Percentiles rank a stretch among this genome's conserved stretches.
phyloP scores from a whole-genome alignment of 1,139 yeast species.

The Zygoascus sp. region DNA sequence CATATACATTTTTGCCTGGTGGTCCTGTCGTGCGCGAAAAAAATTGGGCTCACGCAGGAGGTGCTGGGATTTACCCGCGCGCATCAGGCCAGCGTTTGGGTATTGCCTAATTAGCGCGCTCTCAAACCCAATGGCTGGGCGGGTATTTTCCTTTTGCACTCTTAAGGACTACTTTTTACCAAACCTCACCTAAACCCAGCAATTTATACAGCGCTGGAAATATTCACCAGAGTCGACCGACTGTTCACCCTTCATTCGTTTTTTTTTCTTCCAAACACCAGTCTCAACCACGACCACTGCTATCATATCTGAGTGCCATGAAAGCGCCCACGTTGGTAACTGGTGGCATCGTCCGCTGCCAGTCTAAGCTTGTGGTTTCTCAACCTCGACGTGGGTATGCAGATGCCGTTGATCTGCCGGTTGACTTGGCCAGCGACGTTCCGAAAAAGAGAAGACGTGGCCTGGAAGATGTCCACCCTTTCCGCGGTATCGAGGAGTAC shows the following conservation, averaged over 20 bases:
- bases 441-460: not conserved
- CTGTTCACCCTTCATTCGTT: no score
- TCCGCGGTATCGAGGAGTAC: constrained; percentile 14
- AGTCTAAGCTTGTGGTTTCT: not conserved
- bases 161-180: not conserved
- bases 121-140: not conserved
- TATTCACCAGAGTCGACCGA: no score
- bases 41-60: not conserved
- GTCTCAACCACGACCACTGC: not conserved
- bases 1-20: no score
- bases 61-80: not conserved
- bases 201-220: no score
- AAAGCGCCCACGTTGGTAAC: constrained; percentile 8
- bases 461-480: constrained; percentile 7
- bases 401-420: constrained; percentile 6
- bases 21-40: no score
- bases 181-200: no score
- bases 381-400: constrained; percentile 1
- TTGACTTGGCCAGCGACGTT: not conserved
- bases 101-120: not conserved
- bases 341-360: constrained; percentile 7
- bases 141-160: not conserved
- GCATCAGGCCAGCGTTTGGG: not conserved
- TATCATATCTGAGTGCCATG: constrained; percentile 8
- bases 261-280: not conserved